Evolutionary conservation across 306 rosid genomes (phyloP), one percentile per base, ranked within the genome.

Genomic region (Dryas drummondii): DNA sequence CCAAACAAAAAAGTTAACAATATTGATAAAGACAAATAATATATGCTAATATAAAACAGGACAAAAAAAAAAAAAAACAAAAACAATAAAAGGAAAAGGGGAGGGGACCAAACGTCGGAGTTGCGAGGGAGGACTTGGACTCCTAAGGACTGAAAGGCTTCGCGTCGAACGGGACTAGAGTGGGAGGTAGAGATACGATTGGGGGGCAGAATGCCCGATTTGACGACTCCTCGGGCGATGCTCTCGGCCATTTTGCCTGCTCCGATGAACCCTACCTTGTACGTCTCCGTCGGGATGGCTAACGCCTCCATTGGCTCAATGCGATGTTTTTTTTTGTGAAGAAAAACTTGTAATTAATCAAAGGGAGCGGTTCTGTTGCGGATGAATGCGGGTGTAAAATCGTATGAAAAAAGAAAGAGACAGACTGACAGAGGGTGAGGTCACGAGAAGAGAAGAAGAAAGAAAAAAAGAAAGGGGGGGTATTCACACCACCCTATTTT

Each of bases 211-310:
- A 92, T 65, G 53, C 97, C 92, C 12, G 97, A 92, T n/a, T 56
- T 79, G 63, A 84, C 86, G 52, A 89, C 90, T 26, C 99, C 98
- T 65, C 82, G 79, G 62, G 97, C 92, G 26, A 92, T 87, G 80
- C 90, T 90, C 84, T 96, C 99, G 12, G 99, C 99, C 99, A 96
- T 89, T 87, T 92, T 96, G 5, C 99, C 99, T 4, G 98, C 98
- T 81, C 97, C 99, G 83, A 96, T 83, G 72, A 96, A 92, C 26
- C 99, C 99, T 8, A 92, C 73, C 58, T 81, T 91, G 82, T 84
- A 90, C 37, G 84, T 78, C 42, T 90, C 92, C 44, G 73, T 16
- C 37, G 92, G 86, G 73, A 92, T 92, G 4, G 96, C 86, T 58
- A 85, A 10, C 10, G 82, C 71, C 81, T 96, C 98, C 84, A 81